Evolutionary conservation across 2,329 filamentous ascomycete genomes (phyloP).

Genomic region (Leptographium radiaticola): DNA sequence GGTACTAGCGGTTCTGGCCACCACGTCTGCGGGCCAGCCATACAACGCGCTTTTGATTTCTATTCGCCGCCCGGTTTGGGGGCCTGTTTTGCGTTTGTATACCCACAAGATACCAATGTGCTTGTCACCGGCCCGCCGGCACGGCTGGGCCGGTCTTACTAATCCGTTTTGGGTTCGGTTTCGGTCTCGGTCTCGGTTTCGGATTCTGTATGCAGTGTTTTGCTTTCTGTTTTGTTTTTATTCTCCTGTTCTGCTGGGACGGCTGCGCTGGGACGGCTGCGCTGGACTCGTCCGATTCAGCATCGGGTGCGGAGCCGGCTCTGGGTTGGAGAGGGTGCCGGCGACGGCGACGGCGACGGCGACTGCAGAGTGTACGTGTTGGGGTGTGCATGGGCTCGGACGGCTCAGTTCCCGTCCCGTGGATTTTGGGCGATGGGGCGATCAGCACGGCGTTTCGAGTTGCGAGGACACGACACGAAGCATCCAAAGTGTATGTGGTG

Average conservation of each 20-base stretch:
- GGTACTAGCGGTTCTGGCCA: slow-evolving; percentile 22
- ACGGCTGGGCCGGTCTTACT: neutral
- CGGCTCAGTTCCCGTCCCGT: too few relatives aligned
- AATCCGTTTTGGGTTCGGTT: neutral
- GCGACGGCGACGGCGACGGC: too few relatives aligned
- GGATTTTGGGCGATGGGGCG: neutral
- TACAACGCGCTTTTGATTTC: slow-evolving; percentile 7
- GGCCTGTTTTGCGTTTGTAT: neutral
- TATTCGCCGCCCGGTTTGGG: neutral
- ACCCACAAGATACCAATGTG: slow-evolving; percentile 3
- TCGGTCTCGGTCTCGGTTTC: neutral
- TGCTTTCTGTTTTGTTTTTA: neutral
- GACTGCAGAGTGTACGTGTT: too few relatives aligned
- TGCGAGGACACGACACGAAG: neutral
- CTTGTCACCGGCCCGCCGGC: neutral
- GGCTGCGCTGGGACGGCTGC: too few relatives aligned
- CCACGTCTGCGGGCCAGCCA: slow-evolving; percentile 6
- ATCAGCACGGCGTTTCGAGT: slow-evolving; percentile 7
- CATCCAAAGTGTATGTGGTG: too few relatives aligned
- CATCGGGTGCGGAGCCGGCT: too few relatives aligned
- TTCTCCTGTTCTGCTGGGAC: neutral
- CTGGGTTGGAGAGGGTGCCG: too few relatives aligned
- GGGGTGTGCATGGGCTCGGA: too few relatives aligned
- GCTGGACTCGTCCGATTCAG: too few relatives aligned
- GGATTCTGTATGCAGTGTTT: neutral